These are phyloP conservation scores for Coniochaeta pulveracea DNA, from an alignment of 2,329 filamentous ascomycete genomes.

Conservation along the genomic window DNA sequence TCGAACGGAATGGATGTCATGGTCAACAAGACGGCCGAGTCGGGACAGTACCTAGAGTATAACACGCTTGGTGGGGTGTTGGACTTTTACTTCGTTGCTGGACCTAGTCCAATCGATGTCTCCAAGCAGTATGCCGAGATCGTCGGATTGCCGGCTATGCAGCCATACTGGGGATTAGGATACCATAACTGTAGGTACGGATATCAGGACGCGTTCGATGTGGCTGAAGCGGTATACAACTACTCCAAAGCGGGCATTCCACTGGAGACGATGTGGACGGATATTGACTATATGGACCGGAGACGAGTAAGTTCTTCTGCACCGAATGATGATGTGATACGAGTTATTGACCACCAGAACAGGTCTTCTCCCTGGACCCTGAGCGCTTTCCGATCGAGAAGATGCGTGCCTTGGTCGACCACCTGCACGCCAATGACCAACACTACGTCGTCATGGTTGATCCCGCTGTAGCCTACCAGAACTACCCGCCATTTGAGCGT, in stretches of 20 bases:
- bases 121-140: slow-evolving; percentile 47
- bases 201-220: slow-evolving; percentile 51
- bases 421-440: slow-evolving; percentile 56
- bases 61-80: slow-evolving; percentile 67
- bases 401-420: slow-evolving; percentile 54
- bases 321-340: not conserved
- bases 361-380: slow-evolving; percentile 53
- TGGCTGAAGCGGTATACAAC: slow-evolving; percentile 57
- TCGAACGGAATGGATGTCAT: slow-evolving; percentile 70
- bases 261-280: slow-evolving; percentile 59
- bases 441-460: slow-evolving; percentile 73
- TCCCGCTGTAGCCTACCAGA: slow-evolving; percentile 43
- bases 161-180: slow-evolving; percentile 54
- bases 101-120: slow-evolving; percentile 45
- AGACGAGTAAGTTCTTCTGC: slow-evolving; percentile 24
- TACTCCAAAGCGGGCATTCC: slow-evolving; percentile 55
- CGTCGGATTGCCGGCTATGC: slow-evolving; percentile 45
- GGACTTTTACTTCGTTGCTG: slow-evolving; percentile 58
- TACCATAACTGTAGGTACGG: slow-evolving; percentile 55
- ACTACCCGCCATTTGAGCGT: slow-evolving; percentile 29
- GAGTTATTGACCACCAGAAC: slow-evolving; percentile 7
- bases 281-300: slow-evolving; percentile 49
- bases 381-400: slow-evolving; percentile 48
- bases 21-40: slow-evolving; percentile 48
- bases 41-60: slow-evolving; percentile 65